These are phyloP conservation scores for Albizia julibrissin DNA, from an alignment of 306 rosid genomes.

Conservation along the genomic window DNA sequence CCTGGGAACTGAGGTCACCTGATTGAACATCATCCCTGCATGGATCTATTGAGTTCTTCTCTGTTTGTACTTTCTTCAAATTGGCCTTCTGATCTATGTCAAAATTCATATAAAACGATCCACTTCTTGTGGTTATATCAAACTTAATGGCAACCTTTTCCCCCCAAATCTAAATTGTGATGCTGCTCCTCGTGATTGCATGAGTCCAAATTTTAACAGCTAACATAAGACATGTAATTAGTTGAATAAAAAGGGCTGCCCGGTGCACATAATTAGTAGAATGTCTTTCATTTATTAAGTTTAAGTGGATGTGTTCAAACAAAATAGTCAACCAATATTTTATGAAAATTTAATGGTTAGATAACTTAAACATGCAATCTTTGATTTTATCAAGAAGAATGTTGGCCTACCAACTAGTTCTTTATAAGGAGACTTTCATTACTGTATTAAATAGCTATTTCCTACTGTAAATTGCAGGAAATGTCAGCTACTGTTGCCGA, in stretches of 20 bases:
- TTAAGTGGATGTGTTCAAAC: background rate
- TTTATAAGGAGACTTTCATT: conserved; percentile 15
- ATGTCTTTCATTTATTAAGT: background rate
- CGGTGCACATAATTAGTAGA: background rate
- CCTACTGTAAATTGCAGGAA: conserved; percentile 61
- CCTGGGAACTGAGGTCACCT: conserved; percentile 61
- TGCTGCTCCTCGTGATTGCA: background rate
- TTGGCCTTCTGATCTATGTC: conserved; percentile 22
- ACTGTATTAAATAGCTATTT: conserved; percentile 16
- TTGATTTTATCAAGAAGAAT: conserved; percentile 24
- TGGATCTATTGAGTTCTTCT: conserved; percentile 38
- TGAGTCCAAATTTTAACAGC: conserved; percentile 19
- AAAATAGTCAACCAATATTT: background rate
- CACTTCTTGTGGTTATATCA: conserved; percentile 24
- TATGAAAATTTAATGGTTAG: conserved; percentile 1
- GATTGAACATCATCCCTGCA: conserved; percentile 31
- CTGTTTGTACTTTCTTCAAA: conserved; percentile 18
- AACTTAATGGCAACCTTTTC: background rate
- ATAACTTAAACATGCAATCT: conserved; percentile 9
- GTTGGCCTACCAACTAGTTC: conserved; percentile 16
- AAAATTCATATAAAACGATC: conserved; percentile 18
- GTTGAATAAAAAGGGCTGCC: too few relatives aligned
- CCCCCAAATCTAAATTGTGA: background rate
- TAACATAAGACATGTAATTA: background rate
- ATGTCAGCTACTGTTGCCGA: conserved; percentile 71